phyloP scores from a whole-genome alignment of 2,329 filamentous ascomycete genomes.

The Ophiostoma montium region DNA sequence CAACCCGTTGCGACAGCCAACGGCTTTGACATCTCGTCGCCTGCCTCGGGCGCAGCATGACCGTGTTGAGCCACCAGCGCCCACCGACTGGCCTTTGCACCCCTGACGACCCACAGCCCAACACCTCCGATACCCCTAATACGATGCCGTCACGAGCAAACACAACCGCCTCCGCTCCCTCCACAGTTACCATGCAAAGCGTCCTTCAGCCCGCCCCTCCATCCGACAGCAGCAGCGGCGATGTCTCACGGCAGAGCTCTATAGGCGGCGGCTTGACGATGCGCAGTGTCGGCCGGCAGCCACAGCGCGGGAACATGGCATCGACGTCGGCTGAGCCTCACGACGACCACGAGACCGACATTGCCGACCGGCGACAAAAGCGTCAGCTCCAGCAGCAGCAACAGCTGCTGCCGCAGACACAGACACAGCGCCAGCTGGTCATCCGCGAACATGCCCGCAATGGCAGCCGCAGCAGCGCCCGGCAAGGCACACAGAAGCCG shows the following conservation, averaged over 20 bases:
- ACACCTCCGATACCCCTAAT: neutral
- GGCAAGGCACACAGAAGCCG: conserved; percentile 26
- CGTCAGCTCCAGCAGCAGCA: neutral
- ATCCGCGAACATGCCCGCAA: conserved; percentile 18
- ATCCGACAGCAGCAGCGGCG: conserved; percentile 4
- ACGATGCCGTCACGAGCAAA: no score
- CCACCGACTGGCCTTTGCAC: no score
- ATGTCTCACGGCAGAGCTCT: conserved; percentile 5
- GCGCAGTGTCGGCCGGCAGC: neutral
- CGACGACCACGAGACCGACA: conserved; percentile 17
- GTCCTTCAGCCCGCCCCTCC: neutral
- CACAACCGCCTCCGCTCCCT: neutral
- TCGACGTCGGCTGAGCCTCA: neutral
- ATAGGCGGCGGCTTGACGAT: conserved; percentile 6
- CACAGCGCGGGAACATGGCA: neutral
- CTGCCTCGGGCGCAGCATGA: no score
- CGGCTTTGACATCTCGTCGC: no score
- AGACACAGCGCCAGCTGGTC: conserved; percentile 20
- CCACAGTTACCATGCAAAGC: no score
- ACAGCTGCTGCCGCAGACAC: conserved; percentile 2
- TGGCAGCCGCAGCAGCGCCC: conserved; percentile 17
- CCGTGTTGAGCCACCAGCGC: no score
- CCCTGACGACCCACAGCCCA: no score
- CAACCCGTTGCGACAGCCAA: no score
- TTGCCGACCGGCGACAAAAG: conserved; percentile 5